A percentile compares a stretch with the other conserved stretches of the same genome.
phyloP scores from a whole-genome alignment of 257 asterid genomes.

The Sherardia arvensis region DNA sequence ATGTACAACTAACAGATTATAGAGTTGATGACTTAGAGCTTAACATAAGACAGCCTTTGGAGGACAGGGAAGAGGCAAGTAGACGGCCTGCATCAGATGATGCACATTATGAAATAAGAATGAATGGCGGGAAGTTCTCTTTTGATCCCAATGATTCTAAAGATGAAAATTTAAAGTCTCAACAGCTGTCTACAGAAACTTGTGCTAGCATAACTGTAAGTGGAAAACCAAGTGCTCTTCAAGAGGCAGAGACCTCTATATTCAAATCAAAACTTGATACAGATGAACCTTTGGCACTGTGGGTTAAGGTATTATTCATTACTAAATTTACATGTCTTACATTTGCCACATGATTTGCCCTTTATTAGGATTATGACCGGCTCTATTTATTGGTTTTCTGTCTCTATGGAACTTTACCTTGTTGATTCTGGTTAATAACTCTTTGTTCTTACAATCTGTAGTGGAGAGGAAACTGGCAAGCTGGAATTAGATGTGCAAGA shows the following conservation, averaged over 20 bases:
- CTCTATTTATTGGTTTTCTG: not conserved
- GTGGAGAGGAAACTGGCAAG: slow-evolving; percentile 99
- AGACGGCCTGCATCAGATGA: slow-evolving; percentile 34
- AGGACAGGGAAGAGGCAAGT: slow-evolving; percentile 33
- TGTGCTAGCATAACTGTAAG: slow-evolving; percentile 32
- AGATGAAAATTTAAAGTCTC: slow-evolving; percentile 44
- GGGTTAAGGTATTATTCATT: slow-evolving; percentile 82
- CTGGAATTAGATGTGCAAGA: slow-evolving; percentile 90
- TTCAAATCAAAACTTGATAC: slow-evolving; percentile 42
- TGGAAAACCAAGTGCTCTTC: slow-evolving; percentile 28
- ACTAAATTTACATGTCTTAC: not conserved
- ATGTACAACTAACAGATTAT: slow-evolving; percentile 30
- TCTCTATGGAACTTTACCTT: not conserved
- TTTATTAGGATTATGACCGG: no score
- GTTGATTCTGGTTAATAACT: slow-evolving; percentile 8
- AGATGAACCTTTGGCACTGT: slow-evolving; percentile 77
- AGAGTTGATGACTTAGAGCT: slow-evolving; percentile 30
- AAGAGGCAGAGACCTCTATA: slow-evolving; percentile 32
- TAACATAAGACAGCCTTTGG: slow-evolving; percentile 28
- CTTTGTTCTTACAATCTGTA: slow-evolving; percentile 22
- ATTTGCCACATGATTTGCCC: not conserved
- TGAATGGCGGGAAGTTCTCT: slow-evolving; percentile 42
- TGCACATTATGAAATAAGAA: slow-evolving; percentile 39
- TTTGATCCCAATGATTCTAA: slow-evolving; percentile 53
- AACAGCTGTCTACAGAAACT: slow-evolving; percentile 38